Base-by-base conservation (phyloP, 441 rosid species). In the Populus hybrid region DNA sequence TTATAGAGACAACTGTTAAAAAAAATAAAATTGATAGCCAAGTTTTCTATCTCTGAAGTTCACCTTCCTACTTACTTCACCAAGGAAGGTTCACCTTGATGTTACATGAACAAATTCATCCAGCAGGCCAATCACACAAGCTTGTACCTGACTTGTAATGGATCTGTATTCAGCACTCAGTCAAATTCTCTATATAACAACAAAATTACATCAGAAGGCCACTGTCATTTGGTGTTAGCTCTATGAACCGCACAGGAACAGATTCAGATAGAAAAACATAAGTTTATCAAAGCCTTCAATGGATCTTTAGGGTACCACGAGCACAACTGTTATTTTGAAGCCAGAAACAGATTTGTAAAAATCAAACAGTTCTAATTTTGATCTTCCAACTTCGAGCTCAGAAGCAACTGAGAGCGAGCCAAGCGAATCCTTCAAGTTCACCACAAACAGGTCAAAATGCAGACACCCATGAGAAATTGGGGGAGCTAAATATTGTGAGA, bases 171-270 rank as follows among this genome's bases (percentile, higher is more conserved):
- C 57, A 50, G 20, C 18, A 50, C 57, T 1, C 20, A 5, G 32
- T 30, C 32, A 66, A 80, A 82, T 82, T 84, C 86, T 30, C 32
- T 30, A 74, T 76, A 78, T 78, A 73, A 74, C 74, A 79, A 78
- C 65, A 78, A 78, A 67, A 87, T 77, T 78, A 84, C 88, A 83
- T 63, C 32, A 30, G 32, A 80, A 82, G 71, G 80, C 81, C 67
- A 21, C 4, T 30, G 73, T 70, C 69, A 72, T 81, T 70, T 76
- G 77, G 61, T 66, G 86, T 87, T 81, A 82, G 90, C 79, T 76
- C 76, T 82, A 81, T 63, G 71, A 81, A 78, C 26, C 64, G 73
- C 77, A 73, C 21, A 75, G 70, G 80, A 76, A 70, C 71, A 23
- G 70, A 82, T 64, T 80, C 64, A 74, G 74, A 76, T 50, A 72